phyloP scores from a whole-genome alignment of 2,329 filamentous ascomycete species.

The Emericellopsis atlantica region DNA sequence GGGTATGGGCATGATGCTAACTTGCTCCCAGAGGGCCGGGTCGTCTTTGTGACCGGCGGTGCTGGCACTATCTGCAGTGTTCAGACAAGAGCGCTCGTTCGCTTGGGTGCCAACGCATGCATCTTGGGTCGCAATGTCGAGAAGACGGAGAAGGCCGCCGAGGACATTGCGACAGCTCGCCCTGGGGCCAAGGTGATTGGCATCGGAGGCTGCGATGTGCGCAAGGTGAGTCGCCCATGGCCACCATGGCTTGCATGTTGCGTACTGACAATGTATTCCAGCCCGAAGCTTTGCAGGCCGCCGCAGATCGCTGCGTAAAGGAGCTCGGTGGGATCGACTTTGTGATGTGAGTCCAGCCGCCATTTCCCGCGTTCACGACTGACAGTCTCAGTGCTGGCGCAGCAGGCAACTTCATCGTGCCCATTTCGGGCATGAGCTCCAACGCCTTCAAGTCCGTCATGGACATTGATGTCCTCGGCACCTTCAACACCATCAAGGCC shows the following conservation, averaged over 20 bases:
- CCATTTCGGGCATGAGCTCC: slow-evolving; percentile 65
- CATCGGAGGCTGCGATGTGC: slow-evolving; percentile 69
- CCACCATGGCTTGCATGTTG: slow-evolving; percentile 4
- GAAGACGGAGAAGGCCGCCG: slow-evolving; percentile 73
- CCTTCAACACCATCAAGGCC: slow-evolving; percentile 90
- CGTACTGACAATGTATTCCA: slow-evolving; percentile 10
- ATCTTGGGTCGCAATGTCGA: slow-evolving; percentile 83
- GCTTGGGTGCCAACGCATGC: slow-evolving; percentile 84
- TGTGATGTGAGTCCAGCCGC: slow-evolving; percentile 57
- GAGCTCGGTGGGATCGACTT: slow-evolving; percentile 86
- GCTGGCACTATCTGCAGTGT: slow-evolving; percentile 89
- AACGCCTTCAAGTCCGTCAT: slow-evolving; percentile 95
- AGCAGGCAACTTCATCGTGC: slow-evolving; percentile 88
- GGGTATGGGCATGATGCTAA: neutral
- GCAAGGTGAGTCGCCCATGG: slow-evolving; percentile 38
- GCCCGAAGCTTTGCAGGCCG: slow-evolving; percentile 53
- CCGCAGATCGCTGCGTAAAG: slow-evolving; percentile 65
- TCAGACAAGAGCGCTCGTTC: slow-evolving; percentile 82
- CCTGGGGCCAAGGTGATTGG: slow-evolving; percentile 75
- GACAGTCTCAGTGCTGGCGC: slow-evolving; percentile 59
- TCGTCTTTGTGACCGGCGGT: slow-evolving; percentile 90
- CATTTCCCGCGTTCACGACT: neutral
- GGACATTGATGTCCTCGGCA: slow-evolving; percentile 89
- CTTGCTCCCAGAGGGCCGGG: slow-evolving; percentile 54
- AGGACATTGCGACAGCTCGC: slow-evolving; percentile 70